These are phyloP conservation scores for Platismatia glauca DNA, from an alignment of 495 filamentous ascomycete species.

Conservation along the genomic window DNA sequence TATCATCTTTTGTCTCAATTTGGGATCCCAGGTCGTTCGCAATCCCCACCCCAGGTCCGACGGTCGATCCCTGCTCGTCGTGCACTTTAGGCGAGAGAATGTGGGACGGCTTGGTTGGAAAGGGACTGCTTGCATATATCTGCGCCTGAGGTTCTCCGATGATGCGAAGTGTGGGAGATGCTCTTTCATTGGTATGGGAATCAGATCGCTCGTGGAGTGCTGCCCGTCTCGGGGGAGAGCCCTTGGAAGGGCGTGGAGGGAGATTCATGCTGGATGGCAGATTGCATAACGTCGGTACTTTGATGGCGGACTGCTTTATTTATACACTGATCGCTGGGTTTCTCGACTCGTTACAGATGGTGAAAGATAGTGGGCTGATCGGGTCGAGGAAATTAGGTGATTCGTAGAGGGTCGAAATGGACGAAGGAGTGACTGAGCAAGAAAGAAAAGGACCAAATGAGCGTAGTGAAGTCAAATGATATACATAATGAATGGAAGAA, in stretches of 20 bases:
- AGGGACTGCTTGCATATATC: slow-evolving; percentile 39
- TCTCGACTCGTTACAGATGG: background rate
- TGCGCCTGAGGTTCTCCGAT: slow-evolving; percentile 33
- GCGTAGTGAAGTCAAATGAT: slow-evolving; percentile 22
- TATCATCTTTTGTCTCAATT: slow-evolving; percentile 3
- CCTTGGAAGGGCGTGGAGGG: slow-evolving; percentile 20
- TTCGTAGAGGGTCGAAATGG: slow-evolving; percentile 7
- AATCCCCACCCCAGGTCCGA: slow-evolving; percentile 12
- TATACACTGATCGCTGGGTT: background rate
- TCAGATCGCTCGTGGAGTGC: slow-evolving; percentile 45
- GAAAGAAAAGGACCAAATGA: slow-evolving; percentile 29
- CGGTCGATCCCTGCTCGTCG: slow-evolving; percentile 8
- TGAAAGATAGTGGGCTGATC: background rate
- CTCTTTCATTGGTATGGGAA: slow-evolving; percentile 41
- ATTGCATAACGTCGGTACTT: slow-evolving; percentile 17
- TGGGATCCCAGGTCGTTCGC: background rate
- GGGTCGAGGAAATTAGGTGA: slow-evolving; percentile 1
- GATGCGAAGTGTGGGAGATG: slow-evolving; percentile 28
- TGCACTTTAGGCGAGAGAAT: slow-evolving; percentile 37
- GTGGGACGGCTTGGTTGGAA: slow-evolving; percentile 46
- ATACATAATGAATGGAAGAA: slow-evolving; percentile 24
- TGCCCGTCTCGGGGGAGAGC: slow-evolving; percentile 31
- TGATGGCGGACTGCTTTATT: background rate
- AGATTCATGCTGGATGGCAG: slow-evolving; percentile 24
- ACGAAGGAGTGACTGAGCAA: slow-evolving; percentile 24